phyloP scores from a whole-genome alignment of 1,284 basidiomycete species.

The Rhodotorula sp. region DNA sequence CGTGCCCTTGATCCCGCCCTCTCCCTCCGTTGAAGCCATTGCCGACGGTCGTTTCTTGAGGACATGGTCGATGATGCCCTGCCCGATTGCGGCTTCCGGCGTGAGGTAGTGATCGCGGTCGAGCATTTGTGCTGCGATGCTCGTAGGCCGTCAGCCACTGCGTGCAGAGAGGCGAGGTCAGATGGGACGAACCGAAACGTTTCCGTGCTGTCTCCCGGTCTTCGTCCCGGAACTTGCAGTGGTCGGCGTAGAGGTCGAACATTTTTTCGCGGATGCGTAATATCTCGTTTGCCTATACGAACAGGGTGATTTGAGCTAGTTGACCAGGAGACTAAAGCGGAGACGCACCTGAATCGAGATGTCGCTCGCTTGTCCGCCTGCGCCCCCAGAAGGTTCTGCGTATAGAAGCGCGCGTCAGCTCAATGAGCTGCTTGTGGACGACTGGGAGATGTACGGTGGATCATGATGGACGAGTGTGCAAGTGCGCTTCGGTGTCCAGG shows the following conservation, averaged over 20 bases:
- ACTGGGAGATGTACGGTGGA: slow-evolving; percentile 59
- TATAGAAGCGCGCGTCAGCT: too few species aligned
- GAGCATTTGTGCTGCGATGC: slow-evolving; percentile 48
- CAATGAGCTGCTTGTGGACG: too few species aligned
- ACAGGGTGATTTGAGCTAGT: too few species aligned
- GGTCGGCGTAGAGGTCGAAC: slow-evolving; percentile 62
- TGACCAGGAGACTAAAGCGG: too few species aligned
- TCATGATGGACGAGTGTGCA: slow-evolving; percentile 92
- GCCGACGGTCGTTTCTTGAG: slow-evolving; percentile 56
- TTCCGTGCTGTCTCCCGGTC: slow-evolving; percentile 60
- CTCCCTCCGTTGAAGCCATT: not conserved
- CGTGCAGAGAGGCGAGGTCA: not conserved
- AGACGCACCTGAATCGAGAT: slow-evolving; percentile 74
- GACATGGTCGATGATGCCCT: slow-evolving; percentile 87
- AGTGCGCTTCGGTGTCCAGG: slow-evolving; percentile 82
- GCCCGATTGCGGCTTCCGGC: slow-evolving; percentile 77
- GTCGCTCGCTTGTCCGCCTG: slow-evolving; percentile 86
- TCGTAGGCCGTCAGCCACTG: too few species aligned
- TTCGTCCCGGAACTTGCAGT: slow-evolving; percentile 69
- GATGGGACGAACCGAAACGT: slow-evolving; percentile 64
- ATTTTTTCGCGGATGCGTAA: slow-evolving; percentile 68
- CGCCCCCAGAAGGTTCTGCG: slow-evolving; percentile 79
- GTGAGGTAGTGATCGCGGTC: slow-evolving; percentile 95
- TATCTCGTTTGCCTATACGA: slow-evolving; percentile 67
- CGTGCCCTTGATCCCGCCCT: not conserved